A percentile compares a stretch with the other conserved stretches of the same genome.
These are phyloP conservation scores for Populus tomentosa DNA, from an alignment of 441 rosid genomes.

Conservation along the genomic window DNA sequence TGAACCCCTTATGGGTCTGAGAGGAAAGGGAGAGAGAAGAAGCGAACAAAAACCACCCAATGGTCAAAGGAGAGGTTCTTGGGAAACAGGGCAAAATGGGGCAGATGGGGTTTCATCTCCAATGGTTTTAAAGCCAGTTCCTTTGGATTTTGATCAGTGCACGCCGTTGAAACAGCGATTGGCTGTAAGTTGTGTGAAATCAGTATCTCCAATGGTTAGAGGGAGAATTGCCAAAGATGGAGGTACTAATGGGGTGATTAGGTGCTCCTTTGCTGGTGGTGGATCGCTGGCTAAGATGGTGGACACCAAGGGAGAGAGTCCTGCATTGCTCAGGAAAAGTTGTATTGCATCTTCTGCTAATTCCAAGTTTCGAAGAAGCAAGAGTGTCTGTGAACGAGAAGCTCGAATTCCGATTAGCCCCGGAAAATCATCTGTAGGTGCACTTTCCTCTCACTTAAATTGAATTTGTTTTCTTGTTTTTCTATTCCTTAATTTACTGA, in stretches of 20 bases:
- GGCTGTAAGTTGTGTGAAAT: conserved; percentile 19
- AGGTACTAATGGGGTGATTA: conserved; percentile 30
- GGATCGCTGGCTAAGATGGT: conserved; percentile 54
- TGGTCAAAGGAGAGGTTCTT: conserved; percentile 63
- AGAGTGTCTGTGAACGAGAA: conserved; percentile 59
- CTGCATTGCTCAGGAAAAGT: conserved; percentile 69
- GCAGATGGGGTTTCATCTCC: conserved; percentile 48
- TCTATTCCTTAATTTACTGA: neutral
- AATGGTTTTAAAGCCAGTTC: conserved; percentile 61
- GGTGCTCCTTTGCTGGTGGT: conserved; percentile 66
- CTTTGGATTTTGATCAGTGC: conserved; percentile 82
- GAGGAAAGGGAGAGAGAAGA: conserved; percentile 39
- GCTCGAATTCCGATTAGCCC: conserved; percentile 49
- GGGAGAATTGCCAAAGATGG: conserved; percentile 37
- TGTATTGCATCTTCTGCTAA: conserved; percentile 47
- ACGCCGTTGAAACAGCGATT: conserved; percentile 61
- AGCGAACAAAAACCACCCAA: conserved; percentile 29
- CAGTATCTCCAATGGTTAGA: conserved; percentile 52
- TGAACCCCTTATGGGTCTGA: conserved; percentile 64
- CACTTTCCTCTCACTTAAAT: conserved; percentile 33
- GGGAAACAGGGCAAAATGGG: conserved; percentile 53
- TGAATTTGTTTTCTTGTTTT: too few species aligned
- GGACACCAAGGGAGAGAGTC: conserved; percentile 57
- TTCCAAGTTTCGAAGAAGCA: conserved; percentile 68
- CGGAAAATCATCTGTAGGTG: conserved; percentile 88